Evolutionary conservation across 495 filamentous ascomycete species (phyloP).

Genomic region (Aspergillus sclerotioniger): DNA sequence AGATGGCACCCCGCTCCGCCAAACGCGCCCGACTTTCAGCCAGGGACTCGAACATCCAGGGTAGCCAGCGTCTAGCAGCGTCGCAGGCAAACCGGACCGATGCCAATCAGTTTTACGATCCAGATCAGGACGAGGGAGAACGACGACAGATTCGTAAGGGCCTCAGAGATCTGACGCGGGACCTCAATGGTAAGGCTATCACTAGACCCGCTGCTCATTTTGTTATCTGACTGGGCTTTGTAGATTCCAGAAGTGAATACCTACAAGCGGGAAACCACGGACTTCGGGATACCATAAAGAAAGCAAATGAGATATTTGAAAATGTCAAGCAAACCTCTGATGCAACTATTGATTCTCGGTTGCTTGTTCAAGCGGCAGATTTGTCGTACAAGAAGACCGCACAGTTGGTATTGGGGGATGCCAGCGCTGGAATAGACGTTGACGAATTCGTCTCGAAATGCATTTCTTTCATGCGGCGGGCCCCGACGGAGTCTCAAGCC

Average conservation of each 20-base stretch:
- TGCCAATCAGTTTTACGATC: constrained; percentile 68
- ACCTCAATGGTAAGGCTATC: constrained; percentile 56
- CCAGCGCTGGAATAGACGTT: constrained; percentile 72
- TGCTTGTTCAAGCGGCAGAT: constrained; percentile 77
- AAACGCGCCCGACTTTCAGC: constrained; percentile 46
- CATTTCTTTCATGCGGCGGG: constrained; percentile 78
- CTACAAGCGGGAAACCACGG: constrained; percentile 59
- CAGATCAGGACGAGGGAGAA: constrained; percentile 80
- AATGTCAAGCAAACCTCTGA: constrained; percentile 90
- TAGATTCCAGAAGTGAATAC: constrained; percentile 67
- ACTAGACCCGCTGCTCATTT: neutral
- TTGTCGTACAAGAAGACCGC: constrained; percentile 70
- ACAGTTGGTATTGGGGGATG: constrained; percentile 66
- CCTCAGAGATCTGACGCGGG: constrained; percentile 63
- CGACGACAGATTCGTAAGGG: constrained; percentile 66
- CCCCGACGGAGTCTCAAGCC: constrained; percentile 30
- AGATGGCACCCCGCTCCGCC: constrained; percentile 29
- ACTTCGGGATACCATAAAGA: constrained; percentile 58
- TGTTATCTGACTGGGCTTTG: neutral
- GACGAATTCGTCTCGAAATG: constrained; percentile 94
- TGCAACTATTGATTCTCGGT: constrained; percentile 82
- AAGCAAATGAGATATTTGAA: constrained; percentile 61
- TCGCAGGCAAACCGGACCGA: constrained; percentile 25
- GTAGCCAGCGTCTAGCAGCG: constrained; percentile 26
- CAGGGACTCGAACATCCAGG: constrained; percentile 27